Conservation (phyloP, 495 filamentous ascomycete genomes). For the Hypoxylon rickii region DNA sequence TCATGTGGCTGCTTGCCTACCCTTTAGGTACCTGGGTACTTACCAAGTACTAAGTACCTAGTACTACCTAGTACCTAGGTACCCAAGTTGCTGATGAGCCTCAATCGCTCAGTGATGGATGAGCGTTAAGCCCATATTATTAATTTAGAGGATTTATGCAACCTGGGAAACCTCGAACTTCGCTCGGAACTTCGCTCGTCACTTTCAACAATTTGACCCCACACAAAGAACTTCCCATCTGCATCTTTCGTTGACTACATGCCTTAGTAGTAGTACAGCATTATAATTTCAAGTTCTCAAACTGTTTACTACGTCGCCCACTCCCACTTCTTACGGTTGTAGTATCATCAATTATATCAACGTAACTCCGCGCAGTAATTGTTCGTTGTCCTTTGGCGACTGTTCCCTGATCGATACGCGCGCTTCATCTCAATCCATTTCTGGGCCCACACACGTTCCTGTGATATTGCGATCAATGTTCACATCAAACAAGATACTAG, state of each 20-base stretch:
- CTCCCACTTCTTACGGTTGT: no score
- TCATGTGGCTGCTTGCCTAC: no score
- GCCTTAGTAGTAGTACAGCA: no score
- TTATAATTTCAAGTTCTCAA: no score
- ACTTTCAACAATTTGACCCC: slow-evolving; percentile 22
- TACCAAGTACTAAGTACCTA: not conserved
- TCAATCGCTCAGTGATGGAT: not conserved
- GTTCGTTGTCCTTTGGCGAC: no score
- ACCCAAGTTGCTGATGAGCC: not conserved
- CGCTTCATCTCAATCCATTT: not conserved
- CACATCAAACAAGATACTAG: slow-evolving; percentile 8
- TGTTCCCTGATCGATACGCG: no score
- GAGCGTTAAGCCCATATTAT: no score
- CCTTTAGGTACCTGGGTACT: not conserved
- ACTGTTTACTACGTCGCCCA: no score
- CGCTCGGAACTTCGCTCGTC: slow-evolving; percentile 8
- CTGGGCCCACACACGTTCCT: not conserved
- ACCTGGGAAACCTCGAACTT: slow-evolving; percentile 6
- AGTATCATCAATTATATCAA: no score
- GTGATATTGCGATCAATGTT: slow-evolving; percentile 27
- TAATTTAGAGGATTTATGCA: slow-evolving; percentile 13
- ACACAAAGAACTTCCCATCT: slow-evolving; percentile 23
- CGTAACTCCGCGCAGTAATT: no score
- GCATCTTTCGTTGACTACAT: no score
- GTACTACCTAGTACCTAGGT: not conserved